A percentile compares a stretch with the other conserved stretches of the same genome.
Evolutionary conservation across 257 asterid species (phyloP).

Genomic region (Solanum raphanifolium): DNA sequence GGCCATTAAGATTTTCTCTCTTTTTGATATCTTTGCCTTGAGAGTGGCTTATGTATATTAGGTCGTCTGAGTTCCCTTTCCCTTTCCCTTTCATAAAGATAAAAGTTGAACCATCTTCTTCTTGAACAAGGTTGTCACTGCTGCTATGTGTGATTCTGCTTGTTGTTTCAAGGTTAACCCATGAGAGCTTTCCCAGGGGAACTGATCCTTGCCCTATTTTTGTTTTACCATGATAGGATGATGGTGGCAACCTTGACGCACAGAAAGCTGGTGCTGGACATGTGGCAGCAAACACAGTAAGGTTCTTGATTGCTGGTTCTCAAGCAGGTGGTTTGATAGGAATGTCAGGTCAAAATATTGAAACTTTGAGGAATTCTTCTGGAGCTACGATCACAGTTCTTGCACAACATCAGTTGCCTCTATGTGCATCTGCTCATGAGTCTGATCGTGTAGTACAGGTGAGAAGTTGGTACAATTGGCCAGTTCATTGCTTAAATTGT

Average conservation of each 20-base stretch:
- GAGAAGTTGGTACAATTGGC: not conserved
- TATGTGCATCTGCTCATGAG: slow-evolving; percentile 93
- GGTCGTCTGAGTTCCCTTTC: not conserved
- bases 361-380: slow-evolving; percentile 69
- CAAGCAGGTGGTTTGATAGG: slow-evolving; percentile 98
- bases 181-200: not conserved
- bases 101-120: not conserved
- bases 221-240: slow-evolving; percentile 40
- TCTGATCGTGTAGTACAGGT: slow-evolving; percentile 98
- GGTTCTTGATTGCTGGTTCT: slow-evolving; percentile 84
- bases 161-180: not conserved
- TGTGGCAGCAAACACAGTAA: slow-evolving; percentile 76
- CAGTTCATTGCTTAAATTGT: not conserved
- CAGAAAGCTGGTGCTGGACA: slow-evolving; percentile 66
- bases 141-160: not conserved
- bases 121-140: not conserved
- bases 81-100: not conserved
- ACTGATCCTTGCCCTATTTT: not conserved
- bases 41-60: not conserved
- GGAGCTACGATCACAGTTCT: slow-evolving; percentile 80
- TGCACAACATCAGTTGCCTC: slow-evolving; percentile 82
- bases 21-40: not conserved
- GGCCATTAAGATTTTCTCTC: not conserved
- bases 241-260: slow-evolving; percentile 46
- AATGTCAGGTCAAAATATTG: slow-evolving; percentile 87